Conservation (phyloP, 257 asterid species). For the Solanum corneliomulleri region DNA sequence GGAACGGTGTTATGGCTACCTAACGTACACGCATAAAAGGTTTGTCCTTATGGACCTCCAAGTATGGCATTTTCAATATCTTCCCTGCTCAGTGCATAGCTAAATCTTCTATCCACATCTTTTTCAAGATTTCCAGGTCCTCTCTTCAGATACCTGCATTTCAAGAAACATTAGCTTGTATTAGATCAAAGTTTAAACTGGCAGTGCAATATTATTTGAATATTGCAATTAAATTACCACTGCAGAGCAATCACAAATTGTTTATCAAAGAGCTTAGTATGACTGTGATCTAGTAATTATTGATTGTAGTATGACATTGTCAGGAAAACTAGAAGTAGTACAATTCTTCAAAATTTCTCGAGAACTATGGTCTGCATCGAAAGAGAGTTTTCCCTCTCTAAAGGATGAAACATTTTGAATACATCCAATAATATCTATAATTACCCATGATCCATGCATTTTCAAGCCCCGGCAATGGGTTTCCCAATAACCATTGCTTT, state of each 20-base stretch:
- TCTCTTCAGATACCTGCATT: slow-evolving; percentile 72
- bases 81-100: slow-evolving; percentile 92
- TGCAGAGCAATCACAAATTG: background rate
- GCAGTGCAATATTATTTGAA: background rate
- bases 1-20: background rate
- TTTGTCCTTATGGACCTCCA: slow-evolving; percentile 66
- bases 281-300: background rate
- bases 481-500: background rate
- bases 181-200: background rate
- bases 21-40: background rate
- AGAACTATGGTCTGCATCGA: background rate
- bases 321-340: background rate
- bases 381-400: background rate
- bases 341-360: background rate
- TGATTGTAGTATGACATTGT: background rate
- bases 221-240: background rate
- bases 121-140: slow-evolving; percentile 83
- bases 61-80: slow-evolving; percentile 95
- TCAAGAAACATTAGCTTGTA: background rate
- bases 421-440: background rate
- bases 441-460: background rate
- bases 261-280: background rate
- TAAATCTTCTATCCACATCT: slow-evolving; percentile 88
- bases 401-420: background rate
- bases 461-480: background rate